Evolutionary conservation across 2,329 filamentous ascomycete genomes (phyloP), one percentile per base, ranked within the genome.

Genomic region (Aspergillus sp.): DNA sequence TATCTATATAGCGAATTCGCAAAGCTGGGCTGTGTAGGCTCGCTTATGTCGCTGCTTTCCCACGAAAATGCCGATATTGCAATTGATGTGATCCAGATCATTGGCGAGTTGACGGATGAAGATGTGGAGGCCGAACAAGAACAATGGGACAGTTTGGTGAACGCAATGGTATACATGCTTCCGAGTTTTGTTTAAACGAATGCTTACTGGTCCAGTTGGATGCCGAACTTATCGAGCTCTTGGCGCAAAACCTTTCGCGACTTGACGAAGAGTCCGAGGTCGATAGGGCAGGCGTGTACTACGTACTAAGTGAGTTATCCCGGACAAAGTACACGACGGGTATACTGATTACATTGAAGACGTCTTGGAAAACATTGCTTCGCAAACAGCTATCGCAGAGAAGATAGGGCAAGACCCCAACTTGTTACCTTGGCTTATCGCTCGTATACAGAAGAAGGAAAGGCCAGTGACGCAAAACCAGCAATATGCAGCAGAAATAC

Each of bases 1-100:
- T 88, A 90, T 62, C 83, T 96, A 19, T 97, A 95, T 75, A 80
- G 81, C 11, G 91, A 96, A 62, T 92, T 96, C 70, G 88, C 89
- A 32, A 88, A 87, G 66, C 81, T 92, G 54, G 90, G 90, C 19
- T 90, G 87, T 61, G 86, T 88, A 0, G 85, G 78, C 4, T 93
- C 89, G 57, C 77, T 99, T 54, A 91, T 96, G 1, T 86, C 88
- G 2, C 78, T 99, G 55, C 80, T 99, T 52, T 89, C 94, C 15
- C 95, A 99, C 74, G 95, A 99, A 70, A 99, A 99, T 74, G 94
- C 93, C 0, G 95, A 99, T 71, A 96, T 99, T 65, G 92, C 95
- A 10, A 96, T 98, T 68, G 91, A 90, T 64, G 91, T 90, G 0
- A 88, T 96, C 53, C 90, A 98, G 78, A 90, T 97, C 50, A 86